Percentiles rank a stretch among this genome's conserved stretches.
Conservation (phyloP, 2,329 filamentous ascomycete genomes). For the Apiospora aurea region DNA sequence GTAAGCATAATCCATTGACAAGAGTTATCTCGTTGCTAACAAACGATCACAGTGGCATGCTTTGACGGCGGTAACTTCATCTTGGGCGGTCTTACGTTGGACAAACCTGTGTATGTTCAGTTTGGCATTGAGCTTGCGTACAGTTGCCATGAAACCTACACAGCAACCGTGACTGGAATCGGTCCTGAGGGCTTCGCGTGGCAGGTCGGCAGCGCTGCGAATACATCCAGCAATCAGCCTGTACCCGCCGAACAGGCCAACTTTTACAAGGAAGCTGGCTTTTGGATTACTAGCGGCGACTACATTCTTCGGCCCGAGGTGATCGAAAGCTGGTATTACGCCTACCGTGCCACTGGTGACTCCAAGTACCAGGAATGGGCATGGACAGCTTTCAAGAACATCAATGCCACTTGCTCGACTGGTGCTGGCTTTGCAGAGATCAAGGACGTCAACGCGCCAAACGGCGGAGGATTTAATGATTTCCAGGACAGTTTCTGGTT, state of each 20-base stretch:
- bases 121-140: slow-evolving; percentile 77
- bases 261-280: slow-evolving; percentile 74
- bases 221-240: slow-evolving; percentile 48
- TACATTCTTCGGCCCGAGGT: slow-evolving; percentile 84
- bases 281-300: slow-evolving; percentile 67
- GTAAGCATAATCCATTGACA: slow-evolving; percentile 43
- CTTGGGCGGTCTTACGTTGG: slow-evolving; percentile 76
- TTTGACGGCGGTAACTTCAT: slow-evolving; percentile 89
- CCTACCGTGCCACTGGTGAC: slow-evolving; percentile 80
- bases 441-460: slow-evolving; percentile 66
- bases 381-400: slow-evolving; percentile 77
- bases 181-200: slow-evolving; percentile 78
- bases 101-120: slow-evolving; percentile 70
- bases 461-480: slow-evolving; percentile 69
- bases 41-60: slow-evolving; percentile 68
- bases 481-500: slow-evolving; percentile 90
- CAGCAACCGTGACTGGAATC: slow-evolving; percentile 71
- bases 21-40: not conserved
- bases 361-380: slow-evolving; percentile 82
- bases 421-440: slow-evolving; percentile 74
- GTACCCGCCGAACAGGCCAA: slow-evolving; percentile 53
- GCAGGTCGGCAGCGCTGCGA: slow-evolving; percentile 51
- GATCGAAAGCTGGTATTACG: slow-evolving; percentile 86
- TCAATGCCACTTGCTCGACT: slow-evolving; percentile 68
- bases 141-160: slow-evolving; percentile 79